These are phyloP conservation scores for Amphibolis antarctica DNA, from an alignment of 106 monocot species.

Conservation along the genomic window DNA sequence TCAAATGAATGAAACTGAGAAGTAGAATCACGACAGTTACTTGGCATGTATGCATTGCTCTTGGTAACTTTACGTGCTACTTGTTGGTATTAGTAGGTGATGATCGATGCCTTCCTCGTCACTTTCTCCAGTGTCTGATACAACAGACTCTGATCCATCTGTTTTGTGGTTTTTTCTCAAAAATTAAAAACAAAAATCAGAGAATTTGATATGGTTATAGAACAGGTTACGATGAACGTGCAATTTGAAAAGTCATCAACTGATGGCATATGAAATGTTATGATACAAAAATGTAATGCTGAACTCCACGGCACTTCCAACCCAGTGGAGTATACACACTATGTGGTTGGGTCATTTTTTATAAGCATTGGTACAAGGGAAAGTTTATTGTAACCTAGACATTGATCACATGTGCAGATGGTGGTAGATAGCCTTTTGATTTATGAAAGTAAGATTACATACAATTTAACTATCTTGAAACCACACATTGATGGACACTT, in stretches of 20 bases:
- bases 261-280: background rate
- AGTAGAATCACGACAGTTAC: background rate
- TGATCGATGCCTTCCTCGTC: conserved; percentile 13
- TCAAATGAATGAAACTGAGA: no score
- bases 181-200: background rate
- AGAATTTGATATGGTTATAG: background rate
- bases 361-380: no score
- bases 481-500: no score
- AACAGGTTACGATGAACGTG: background rate
- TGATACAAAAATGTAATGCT: background rate
- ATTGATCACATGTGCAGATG: no score
- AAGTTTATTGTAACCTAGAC: no score
- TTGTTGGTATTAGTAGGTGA: conserved; percentile 6
- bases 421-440: no score
- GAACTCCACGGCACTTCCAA: background rate
- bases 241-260: background rate
- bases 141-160: conserved; percentile 15
- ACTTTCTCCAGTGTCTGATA: conserved; percentile 8
- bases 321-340: no score
- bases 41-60: conserved; percentile 8
- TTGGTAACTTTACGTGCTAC: conserved; percentile 6
- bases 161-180: conserved; percentile 6
- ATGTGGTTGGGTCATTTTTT: no score
- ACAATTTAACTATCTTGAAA: no score
- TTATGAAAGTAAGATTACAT: no score